These are phyloP conservation scores for Ormosia semicastrata DNA, from an alignment of 306 rosid species.

Conservation along the genomic window DNA sequence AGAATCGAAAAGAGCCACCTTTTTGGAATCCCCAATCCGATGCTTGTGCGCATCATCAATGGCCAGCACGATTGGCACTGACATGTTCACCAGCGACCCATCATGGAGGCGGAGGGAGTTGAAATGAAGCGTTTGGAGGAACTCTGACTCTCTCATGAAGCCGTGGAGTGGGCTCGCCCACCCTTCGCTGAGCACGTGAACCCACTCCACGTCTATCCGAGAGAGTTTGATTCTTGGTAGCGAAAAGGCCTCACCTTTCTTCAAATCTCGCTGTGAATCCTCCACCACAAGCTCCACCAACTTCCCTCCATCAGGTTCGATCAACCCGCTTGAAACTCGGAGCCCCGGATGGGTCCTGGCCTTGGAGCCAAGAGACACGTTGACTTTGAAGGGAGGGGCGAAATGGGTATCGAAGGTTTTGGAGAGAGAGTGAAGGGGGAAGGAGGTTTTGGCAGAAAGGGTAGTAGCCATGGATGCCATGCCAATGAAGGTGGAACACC, in stretches of 20 bases:
- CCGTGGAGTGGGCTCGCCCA: conserved; percentile 95
- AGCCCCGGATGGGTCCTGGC: conserved; percentile 27
- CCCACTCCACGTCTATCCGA: conserved; percentile 75
- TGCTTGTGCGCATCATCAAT: conserved; percentile 83
- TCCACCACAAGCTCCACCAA: conserved; percentile 76
- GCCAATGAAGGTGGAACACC: conserved; percentile 59
- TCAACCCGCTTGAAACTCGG: conserved; percentile 66
- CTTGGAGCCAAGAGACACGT: not conserved
- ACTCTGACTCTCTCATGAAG: conserved; percentile 96
- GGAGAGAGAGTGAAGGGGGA: conserved; percentile 38
- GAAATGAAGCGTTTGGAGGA: conserved; percentile 99
- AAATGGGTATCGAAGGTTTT: conserved; percentile 50
- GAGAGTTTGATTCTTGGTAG: conserved; percentile 72
- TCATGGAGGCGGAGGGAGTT: conserved; percentile 75
- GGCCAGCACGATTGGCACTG: conserved; percentile 87
- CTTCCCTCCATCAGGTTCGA: conserved; percentile 94
- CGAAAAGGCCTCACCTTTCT: conserved; percentile 61
- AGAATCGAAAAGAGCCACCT: conserved; percentile 77
- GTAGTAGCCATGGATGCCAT: conserved; percentile 96
- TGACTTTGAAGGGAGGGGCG: conserved; percentile 36
- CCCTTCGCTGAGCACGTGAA: conserved; percentile 93
- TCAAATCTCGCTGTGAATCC: conserved; percentile 47
- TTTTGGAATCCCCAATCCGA: conserved; percentile 63
- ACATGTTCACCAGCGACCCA: conserved; percentile 88
- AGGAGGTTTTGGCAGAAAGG: conserved; percentile 47